phyloP scores from a whole-genome alignment of 495 filamentous ascomycete genomes.

The Aspergillus sclerotioniger region DNA sequence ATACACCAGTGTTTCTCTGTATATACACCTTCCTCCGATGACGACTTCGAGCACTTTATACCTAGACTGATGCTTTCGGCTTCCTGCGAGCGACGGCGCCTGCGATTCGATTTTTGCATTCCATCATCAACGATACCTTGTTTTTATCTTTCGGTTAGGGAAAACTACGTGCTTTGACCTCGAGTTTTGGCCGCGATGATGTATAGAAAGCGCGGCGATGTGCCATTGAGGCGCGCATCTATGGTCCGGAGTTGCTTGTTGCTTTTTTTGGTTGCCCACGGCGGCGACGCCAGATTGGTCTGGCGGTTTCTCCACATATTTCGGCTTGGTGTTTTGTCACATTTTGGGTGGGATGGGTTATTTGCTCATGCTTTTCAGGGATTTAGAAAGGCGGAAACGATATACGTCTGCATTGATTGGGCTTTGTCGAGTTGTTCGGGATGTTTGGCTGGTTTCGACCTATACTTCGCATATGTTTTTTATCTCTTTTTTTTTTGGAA shows the following conservation, averaged over 20 bases:
- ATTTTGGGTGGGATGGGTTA: constrained; percentile 42
- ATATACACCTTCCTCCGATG: constrained; percentile 41
- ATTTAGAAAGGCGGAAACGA: constrained; percentile 55
- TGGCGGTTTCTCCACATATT: constrained; percentile 30
- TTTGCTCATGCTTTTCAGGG: constrained; percentile 38
- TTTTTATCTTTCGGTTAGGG: constrained; percentile 43
- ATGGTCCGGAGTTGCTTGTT: constrained; percentile 35
- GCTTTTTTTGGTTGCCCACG: constrained; percentile 30
- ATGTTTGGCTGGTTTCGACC: constrained; percentile 28
- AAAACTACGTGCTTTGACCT: constrained; percentile 31
- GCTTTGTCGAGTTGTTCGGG: constrained; percentile 44
- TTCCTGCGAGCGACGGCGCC: constrained; percentile 51
- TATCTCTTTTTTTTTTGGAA: constrained; percentile 29
- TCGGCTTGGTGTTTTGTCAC: constrained; percentile 29
- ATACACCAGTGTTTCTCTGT: constrained; percentile 37
- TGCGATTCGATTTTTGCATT: constrained; percentile 45
- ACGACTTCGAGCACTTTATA: constrained; percentile 35
- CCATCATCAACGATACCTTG: constrained; percentile 40
- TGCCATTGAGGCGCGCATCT: constrained; percentile 40
- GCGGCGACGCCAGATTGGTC: constrained; percentile 33
- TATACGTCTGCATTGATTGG: constrained; percentile 54
- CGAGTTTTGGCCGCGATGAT: constrained; percentile 38
- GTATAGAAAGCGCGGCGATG: constrained; percentile 48
- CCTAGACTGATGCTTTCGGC: constrained; percentile 44
- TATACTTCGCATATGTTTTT: constrained; percentile 31